Conservation (phyloP, 2,329 filamentous ascomycete species). For the Talaromyces sp. region DNA sequence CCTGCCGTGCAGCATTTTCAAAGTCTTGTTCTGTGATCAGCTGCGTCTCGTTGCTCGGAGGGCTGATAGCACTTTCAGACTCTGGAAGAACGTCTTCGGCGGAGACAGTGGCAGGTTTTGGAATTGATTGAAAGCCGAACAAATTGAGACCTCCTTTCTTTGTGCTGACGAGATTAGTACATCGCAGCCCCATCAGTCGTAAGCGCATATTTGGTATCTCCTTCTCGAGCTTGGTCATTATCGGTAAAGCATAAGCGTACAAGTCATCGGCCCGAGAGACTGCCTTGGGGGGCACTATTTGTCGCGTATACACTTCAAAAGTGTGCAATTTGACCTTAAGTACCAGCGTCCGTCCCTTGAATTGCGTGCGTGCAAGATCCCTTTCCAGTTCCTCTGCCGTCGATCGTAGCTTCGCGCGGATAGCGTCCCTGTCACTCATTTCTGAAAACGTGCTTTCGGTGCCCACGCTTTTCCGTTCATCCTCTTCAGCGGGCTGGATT, state of each 20-base stretch:
- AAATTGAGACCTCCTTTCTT: conserved; percentile 78
- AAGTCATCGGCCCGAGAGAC: conserved; percentile 72
- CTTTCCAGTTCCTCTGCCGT: conserved; percentile 83
- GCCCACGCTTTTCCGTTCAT: conserved; percentile 87
- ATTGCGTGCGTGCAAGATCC: conserved; percentile 71
- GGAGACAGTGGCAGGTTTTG: conserved; percentile 8
- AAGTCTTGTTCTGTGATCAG: conserved; percentile 64
- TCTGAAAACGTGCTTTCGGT: conserved; percentile 90
- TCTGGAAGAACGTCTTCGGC: not conserved
- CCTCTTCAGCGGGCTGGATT: conserved; percentile 80
- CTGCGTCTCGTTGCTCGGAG: conserved; percentile 29
- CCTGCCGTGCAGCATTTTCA: conserved; percentile 56
- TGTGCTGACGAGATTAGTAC: conserved; percentile 79
- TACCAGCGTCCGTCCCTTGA: conserved; percentile 85
- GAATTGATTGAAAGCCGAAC: conserved; percentile 53
- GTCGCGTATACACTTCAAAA: conserved; percentile 83
- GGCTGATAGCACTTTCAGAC: not conserved
- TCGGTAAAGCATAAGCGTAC: conserved; percentile 74
- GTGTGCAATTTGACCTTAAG: conserved; percentile 93
- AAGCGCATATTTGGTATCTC: conserved; percentile 75
- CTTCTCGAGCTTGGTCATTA: conserved; percentile 76
- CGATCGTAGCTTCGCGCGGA: conserved; percentile 72
- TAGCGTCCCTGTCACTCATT: conserved; percentile 60
- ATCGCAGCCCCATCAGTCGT: conserved; percentile 80
- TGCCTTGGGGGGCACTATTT: conserved; percentile 68